These are phyloP conservation scores for Xylaria cubensis DNA, from an alignment of 495 filamentous ascomycete genomes.

Conservation along the genomic window DNA sequence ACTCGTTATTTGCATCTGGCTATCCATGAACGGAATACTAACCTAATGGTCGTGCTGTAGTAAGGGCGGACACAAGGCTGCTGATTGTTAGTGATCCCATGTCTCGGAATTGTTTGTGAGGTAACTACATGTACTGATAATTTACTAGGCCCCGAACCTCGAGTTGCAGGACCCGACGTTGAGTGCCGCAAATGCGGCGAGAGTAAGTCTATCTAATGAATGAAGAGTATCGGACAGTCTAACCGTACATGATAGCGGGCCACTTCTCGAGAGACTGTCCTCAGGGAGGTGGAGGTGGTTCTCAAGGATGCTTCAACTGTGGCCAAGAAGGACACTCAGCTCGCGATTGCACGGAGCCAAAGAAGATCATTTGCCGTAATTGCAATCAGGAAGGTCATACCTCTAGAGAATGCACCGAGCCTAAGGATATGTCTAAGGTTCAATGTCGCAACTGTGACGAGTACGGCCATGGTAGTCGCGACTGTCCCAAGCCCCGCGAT, in stretches of 20 bases:
- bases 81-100: slow-evolving; percentile 47
- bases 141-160: slow-evolving; percentile 62
- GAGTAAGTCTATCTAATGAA: slow-evolving; percentile 52
- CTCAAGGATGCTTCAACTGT: slow-evolving; percentile 68
- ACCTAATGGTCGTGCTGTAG: slow-evolving; percentile 32
- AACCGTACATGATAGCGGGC: slow-evolving; percentile 60
- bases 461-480: slow-evolving; percentile 72
- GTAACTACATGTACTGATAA: slow-evolving; percentile 52
- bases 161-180: slow-evolving; percentile 67
- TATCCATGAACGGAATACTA: slow-evolving; percentile 24
- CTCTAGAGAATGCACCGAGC: slow-evolving; percentile 54
- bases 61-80: slow-evolving; percentile 47
- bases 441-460: slow-evolving; percentile 80
- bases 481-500: slow-evolving; percentile 79
- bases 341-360: slow-evolving; percentile 53
- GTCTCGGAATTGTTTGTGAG: background rate
- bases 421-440: slow-evolving; percentile 69
- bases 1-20: background rate
- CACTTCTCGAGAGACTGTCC: slow-evolving; percentile 89
- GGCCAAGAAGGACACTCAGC: slow-evolving; percentile 51
- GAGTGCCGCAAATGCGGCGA: slow-evolving; percentile 82
- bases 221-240: slow-evolving; percentile 14
- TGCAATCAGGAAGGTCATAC: slow-evolving; percentile 75
- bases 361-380: slow-evolving; percentile 64
- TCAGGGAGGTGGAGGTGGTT: slow-evolving; percentile 53